These are phyloP conservation scores for Clarireedia homoeocarpa DNA, from an alignment of 2,329 filamentous ascomycete genomes.

Conservation along the genomic window DNA sequence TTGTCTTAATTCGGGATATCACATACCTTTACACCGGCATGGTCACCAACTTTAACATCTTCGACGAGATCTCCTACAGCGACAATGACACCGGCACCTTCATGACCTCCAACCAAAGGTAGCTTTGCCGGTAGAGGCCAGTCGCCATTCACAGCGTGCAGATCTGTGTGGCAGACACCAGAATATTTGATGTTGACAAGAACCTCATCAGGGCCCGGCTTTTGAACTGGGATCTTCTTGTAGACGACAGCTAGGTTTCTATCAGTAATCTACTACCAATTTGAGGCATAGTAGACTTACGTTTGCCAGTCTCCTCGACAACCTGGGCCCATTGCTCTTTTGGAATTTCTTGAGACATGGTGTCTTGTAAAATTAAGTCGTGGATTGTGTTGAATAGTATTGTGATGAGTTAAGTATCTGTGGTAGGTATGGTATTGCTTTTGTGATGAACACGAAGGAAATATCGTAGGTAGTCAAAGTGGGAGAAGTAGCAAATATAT, in stretches of 20 bases:
- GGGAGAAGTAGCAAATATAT: neutral
- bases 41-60: constrained; percentile 73
- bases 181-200: constrained; percentile 87
- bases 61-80: constrained; percentile 68
- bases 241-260: constrained; percentile 48
- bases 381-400: neutral
- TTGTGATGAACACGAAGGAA: neutral
- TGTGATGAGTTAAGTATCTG: neutral
- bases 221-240: constrained; percentile 74
- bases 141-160: constrained; percentile 76
- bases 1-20: neutral
- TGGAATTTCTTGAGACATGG: constrained; percentile 49
- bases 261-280: neutral
- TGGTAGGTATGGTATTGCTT: neutral
- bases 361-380: neutral
- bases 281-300: constrained; percentile 35
- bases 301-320: constrained; percentile 70
- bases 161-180: constrained; percentile 85
- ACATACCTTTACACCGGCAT: constrained; percentile 67
- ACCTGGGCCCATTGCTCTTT: constrained; percentile 88
- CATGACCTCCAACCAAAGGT: constrained; percentile 76
- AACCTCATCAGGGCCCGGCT: constrained; percentile 82
- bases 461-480: neutral
- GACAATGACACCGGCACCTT: constrained; percentile 77
- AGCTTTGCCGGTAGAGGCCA: constrained; percentile 81